Evolutionary conservation across 352 stramenopile genomes (phyloP).

Genomic region (Phytophthora cajani): DNA sequence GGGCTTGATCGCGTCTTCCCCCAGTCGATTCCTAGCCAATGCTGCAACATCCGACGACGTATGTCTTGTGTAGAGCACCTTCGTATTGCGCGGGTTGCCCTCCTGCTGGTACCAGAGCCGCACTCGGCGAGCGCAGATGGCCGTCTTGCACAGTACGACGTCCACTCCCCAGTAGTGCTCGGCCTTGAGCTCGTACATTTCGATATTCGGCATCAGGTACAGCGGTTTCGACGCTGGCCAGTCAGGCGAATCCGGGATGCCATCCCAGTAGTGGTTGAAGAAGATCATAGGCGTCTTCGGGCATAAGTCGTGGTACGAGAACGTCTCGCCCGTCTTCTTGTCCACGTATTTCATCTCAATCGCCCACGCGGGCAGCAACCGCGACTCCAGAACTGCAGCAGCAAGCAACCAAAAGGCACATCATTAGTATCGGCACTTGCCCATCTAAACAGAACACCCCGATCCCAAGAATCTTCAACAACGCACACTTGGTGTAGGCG

Average conservation of each 20-base stretch:
- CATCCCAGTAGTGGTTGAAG: constrained; percentile 61
- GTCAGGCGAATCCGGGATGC: constrained; percentile 33
- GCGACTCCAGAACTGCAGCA: constrained; percentile 41
- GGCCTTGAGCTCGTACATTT: constrained; percentile 69
- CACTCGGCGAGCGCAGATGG: constrained; percentile 53
- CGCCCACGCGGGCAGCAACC: constrained; percentile 51
- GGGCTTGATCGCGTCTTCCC: constrained; percentile 32
- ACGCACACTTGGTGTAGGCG: constrained; percentile 71
- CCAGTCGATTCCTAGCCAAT: constrained; percentile 40
- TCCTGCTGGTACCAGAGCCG: constrained; percentile 61
- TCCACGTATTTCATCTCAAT: constrained; percentile 53
- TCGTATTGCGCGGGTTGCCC: constrained; percentile 54
- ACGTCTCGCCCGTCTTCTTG: constrained; percentile 41
- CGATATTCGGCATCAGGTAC: constrained; percentile 51
- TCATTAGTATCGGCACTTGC: neutral
- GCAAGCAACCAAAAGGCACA: neutral
- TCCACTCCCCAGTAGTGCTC: constrained; percentile 60
- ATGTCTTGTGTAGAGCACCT: constrained; percentile 64
- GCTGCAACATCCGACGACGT: constrained; percentile 60
- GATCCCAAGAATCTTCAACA: neutral
- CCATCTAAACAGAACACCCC: neutral
- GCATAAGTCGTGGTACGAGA: constrained; percentile 63
- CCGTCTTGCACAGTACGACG: constrained; percentile 66
- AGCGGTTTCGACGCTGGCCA: constrained; percentile 45
- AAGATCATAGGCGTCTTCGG: constrained; percentile 53